Conservation (phyloP, 805 yeast genomes). For the Cyberlindnera japonica region DNA sequence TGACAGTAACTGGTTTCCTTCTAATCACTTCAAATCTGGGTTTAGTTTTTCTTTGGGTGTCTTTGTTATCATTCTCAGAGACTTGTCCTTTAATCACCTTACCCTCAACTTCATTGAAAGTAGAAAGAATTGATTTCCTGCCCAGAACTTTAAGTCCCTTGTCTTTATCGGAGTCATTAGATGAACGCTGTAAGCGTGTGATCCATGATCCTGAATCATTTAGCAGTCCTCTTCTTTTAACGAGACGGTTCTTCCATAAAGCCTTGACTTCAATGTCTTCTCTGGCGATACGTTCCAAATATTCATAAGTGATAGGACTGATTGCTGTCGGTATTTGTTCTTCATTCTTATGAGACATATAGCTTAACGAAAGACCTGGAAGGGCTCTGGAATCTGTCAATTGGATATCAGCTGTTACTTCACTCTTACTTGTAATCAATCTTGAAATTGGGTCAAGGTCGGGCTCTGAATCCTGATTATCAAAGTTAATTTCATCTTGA, state of each 20-base stretch:
- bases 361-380: conserved; percentile 12
- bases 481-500: too few relatives aligned
- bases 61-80: conserved; percentile 1
- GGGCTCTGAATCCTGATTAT: background rate
- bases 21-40: conserved; percentile 10
- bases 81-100: background rate
- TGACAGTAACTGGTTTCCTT: conserved; percentile 5
- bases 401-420: background rate
- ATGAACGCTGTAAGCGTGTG: conserved; percentile 1
- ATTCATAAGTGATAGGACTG: conserved; percentile 15
- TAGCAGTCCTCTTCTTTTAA: background rate
- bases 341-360: conserved; percentile 4
- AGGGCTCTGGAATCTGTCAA: conserved; percentile 13
- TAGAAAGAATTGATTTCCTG: conserved; percentile 1
- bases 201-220: conserved; percentile 4
- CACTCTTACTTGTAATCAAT: background rate
- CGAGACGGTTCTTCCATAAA: conserved; percentile 11
- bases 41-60: background rate
- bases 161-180: background rate
- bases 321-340: conserved; percentile 6
- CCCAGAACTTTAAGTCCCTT: conserved; percentile 12
- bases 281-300: conserved; percentile 9
- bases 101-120: background rate
- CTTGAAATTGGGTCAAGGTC: background rate
- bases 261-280: conserved; percentile 12